Conservation (phyloP, 78 protist genomes). For the Mastigamoeba balamuthi region DNA sequence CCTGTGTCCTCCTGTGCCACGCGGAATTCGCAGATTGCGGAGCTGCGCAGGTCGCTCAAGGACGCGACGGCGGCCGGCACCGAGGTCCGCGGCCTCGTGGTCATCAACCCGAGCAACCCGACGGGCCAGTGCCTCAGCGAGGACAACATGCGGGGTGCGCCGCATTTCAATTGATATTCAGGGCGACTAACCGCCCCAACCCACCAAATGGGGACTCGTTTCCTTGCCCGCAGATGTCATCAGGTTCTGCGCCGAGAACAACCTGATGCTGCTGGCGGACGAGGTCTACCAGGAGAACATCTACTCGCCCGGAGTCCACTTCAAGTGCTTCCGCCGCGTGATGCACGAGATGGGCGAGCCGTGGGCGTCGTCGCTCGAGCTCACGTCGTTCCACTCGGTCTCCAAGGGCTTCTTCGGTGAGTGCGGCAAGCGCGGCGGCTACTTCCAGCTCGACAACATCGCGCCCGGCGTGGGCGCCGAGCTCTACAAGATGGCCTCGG, state of each 20-base stretch:
- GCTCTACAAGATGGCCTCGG: slow-evolving; percentile 83
- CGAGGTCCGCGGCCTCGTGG: slow-evolving; percentile 71
- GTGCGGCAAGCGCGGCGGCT: slow-evolving; percentile 96
- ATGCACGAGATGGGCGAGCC: slow-evolving; percentile 10
- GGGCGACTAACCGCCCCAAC: not conserved
- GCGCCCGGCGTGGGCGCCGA: slow-evolving; percentile 35
- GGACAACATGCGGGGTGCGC: slow-evolving; percentile 4
- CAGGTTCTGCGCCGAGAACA: slow-evolving; percentile 41
- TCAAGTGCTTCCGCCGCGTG: not conserved
- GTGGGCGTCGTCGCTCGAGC: slow-evolving; percentile 22
- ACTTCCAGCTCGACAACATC: slow-evolving; percentile 69
- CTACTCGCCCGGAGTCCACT: no score
- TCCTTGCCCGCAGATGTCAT: slow-evolving; percentile 27
- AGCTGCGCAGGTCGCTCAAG: slow-evolving; percentile 9
- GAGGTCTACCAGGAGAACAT: slow-evolving; percentile 98
- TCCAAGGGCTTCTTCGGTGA: slow-evolving; percentile 99
- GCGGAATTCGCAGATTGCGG: not conserved
- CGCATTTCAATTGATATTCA: not conserved
- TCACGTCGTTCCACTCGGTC: slow-evolving; percentile 88
- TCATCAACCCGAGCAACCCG: slow-evolving; percentile 99
- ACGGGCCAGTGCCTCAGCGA: slow-evolving; percentile 84
- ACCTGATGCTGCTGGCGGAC: slow-evolving; percentile 89
- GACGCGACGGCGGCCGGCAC: slow-evolving; percentile 49
- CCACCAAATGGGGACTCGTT: no score
- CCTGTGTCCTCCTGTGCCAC: not conserved